phyloP scores from a whole-genome alignment of 2,329 filamentous ascomycete genomes.

The Monosporascus ibericus region DNA sequence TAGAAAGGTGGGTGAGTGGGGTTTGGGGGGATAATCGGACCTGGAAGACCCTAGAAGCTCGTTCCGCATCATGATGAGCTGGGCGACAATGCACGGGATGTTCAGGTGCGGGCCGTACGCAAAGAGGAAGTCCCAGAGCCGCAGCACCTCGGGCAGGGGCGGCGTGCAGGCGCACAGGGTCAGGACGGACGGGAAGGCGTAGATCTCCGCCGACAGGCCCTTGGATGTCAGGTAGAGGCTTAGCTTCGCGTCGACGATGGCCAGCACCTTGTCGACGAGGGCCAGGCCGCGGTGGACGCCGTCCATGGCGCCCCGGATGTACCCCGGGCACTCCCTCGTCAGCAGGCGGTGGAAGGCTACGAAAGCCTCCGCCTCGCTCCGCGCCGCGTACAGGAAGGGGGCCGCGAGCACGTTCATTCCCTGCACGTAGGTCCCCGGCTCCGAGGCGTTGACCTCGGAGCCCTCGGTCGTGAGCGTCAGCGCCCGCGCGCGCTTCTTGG shows the following conservation, averaged over 20 bases:
- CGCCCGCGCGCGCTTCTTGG: slow-evolving; percentile 48
- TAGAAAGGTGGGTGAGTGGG: not conserved
- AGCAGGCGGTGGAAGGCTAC: slow-evolving; percentile 84
- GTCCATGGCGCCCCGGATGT: slow-evolving; percentile 94
- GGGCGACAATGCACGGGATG: slow-evolving; percentile 92
- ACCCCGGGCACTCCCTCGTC: slow-evolving; percentile 82
- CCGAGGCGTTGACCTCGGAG: slow-evolving; percentile 52
- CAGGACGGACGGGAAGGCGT: slow-evolving; percentile 90
- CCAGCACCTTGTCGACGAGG: slow-evolving; percentile 85
- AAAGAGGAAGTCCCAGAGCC: slow-evolving; percentile 95
- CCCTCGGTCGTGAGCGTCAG: slow-evolving; percentile 58
- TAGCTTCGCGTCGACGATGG: slow-evolving; percentile 85
- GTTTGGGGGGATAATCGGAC: slow-evolving; percentile 39
- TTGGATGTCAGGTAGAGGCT: slow-evolving; percentile 79
- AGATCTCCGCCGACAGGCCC: slow-evolving; percentile 86
- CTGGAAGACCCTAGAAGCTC: slow-evolving; percentile 78
- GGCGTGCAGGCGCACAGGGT: slow-evolving; percentile 95
- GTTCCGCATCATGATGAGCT: slow-evolving; percentile 81
- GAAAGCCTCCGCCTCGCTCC: slow-evolving; percentile 92
- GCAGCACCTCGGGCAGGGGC: slow-evolving; percentile 84
- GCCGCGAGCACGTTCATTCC: slow-evolving; percentile 98
- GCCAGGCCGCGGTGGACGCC: slow-evolving; percentile 89
- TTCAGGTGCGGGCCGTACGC: slow-evolving; percentile 94
- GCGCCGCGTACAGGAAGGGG: slow-evolving; percentile 89
- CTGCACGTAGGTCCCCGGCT: slow-evolving; percentile 87